Evolutionary conservation across 768 basidiomycete genomes (phyloP).

Genomic region (Macrolepiota albuminosa): DNA sequence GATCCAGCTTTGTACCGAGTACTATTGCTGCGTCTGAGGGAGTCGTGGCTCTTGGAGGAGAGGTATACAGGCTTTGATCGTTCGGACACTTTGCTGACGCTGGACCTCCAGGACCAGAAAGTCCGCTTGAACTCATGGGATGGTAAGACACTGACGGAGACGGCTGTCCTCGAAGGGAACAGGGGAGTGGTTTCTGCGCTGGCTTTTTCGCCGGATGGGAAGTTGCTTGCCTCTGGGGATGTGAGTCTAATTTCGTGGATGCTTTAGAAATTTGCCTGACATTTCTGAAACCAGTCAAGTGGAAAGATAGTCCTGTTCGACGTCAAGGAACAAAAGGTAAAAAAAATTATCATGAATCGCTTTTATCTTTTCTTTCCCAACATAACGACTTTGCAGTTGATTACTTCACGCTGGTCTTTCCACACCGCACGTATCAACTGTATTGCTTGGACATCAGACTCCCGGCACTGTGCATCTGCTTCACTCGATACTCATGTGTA

Average conservation of each 20-base stretch:
- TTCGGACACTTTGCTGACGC: not conserved
- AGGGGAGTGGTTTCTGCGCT: slow-evolving; percentile 68
- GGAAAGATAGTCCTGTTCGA: slow-evolving; percentile 83
- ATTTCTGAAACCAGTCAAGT: slow-evolving; percentile 46
- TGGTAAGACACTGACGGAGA: slow-evolving; percentile 55
- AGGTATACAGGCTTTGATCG: slow-evolving; percentile 39
- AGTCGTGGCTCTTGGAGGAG: slow-evolving; percentile 68
- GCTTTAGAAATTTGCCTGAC: not conserved
- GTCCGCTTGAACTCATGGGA: slow-evolving; percentile 73
- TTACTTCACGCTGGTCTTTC: slow-evolving; percentile 80
- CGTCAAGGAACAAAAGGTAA: slow-evolving; percentile 57
- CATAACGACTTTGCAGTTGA: slow-evolving; percentile 32
- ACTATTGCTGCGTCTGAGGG: slow-evolving; percentile 48
- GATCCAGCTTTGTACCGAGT: slow-evolving; percentile 47
- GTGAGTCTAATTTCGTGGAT: slow-evolving; percentile 40
- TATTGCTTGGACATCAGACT: slow-evolving; percentile 71
- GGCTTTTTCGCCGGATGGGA: slow-evolving; percentile 77
- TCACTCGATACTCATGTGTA: slow-evolving; percentile 94
- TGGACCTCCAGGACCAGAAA: slow-evolving; percentile 56
- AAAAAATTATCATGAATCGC: not conserved
- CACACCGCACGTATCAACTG: slow-evolving; percentile 81
- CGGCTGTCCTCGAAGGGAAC: slow-evolving; percentile 57
- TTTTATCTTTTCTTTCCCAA: not conserved
- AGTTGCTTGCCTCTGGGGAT: slow-evolving; percentile 77
- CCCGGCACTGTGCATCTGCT: slow-evolving; percentile 76